Base-by-base conservation (phyloP, 306 rosid genomes). In the Argentina anserina region DNA sequence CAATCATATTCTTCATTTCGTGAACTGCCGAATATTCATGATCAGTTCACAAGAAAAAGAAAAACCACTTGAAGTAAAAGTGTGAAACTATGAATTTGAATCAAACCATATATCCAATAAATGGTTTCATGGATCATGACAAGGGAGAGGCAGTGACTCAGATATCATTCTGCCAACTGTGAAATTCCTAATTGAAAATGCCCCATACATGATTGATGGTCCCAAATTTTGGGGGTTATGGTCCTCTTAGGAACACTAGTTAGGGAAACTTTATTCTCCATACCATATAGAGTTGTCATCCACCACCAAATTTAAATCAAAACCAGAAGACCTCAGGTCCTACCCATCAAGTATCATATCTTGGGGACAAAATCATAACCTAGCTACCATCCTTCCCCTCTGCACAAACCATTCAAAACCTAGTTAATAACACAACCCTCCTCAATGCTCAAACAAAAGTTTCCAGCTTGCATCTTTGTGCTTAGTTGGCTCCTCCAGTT, bases 231-330 rank as follows among this genome's bases (percentile, higher is more conserved):
- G 63, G 63, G 63, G 5, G 18, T 58, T 28, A 58, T 28, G 37
- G 63, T 26, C 37, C 63, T 25, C 36, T 12, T 12, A 58, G 4
- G 69, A 56, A 72, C 56, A 66, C n/a, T 58, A 58, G 63, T 36
- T 72, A 72, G 72, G 79, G 39, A 71, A 75, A 78, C 90, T 85
- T 87, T 86, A 87, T 87, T 86, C 92, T 77, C 85, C 88, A 86
- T 71, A 53, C 75, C 81, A 67, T 25, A 72, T 37, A 81, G 76
- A 71, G 90, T 82, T 90, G 92, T 86, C 89, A 90, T 86, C 92
- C 92, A 90, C 87, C 80, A 65, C 88, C 75, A 64, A 64, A 66
- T 85, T 69, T 60, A 69, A 72, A 81, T 76, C 61, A 78, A 36
- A 36, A 67, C 43, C 47, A 66, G 63, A 70, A 41, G 26, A 52